Evolutionary conservation across 2,329 filamentous ascomycete species (phyloP).

Genomic region (Aspergillus latus): DNA sequence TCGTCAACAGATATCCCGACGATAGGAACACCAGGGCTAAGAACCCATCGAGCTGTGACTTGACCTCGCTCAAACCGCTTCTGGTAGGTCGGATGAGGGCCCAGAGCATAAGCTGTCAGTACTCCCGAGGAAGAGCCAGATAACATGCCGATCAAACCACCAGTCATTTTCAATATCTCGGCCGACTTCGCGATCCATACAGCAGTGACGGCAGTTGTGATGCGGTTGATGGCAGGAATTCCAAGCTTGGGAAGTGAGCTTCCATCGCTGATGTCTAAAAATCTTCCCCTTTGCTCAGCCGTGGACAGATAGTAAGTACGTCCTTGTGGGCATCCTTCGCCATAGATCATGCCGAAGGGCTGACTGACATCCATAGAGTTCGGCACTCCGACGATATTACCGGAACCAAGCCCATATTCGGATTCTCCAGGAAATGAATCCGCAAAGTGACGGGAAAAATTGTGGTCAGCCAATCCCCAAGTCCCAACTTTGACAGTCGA

Average conservation of each 20-base stretch:
- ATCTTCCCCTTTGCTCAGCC: constrained; percentile 74
- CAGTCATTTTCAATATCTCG: constrained; percentile 68
- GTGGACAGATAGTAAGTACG: constrained; percentile 73
- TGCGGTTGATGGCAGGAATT: constrained; percentile 71
- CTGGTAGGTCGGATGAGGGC: constrained; percentile 58
- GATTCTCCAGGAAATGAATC: constrained; percentile 72
- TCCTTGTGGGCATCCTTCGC: constrained; percentile 83
- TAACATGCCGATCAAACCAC: constrained; percentile 77
- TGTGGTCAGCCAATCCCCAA: constrained; percentile 78
- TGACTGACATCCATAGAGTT: constrained; percentile 93
- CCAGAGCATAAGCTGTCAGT: constrained; percentile 77
- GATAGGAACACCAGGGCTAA: constrained; percentile 91
- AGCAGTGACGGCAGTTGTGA: constrained; percentile 69
- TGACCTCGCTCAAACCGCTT: constrained; percentile 69
- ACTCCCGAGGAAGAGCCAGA: constrained; percentile 81
- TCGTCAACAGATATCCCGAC: constrained; percentile 82
- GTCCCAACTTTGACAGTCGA: constrained; percentile 69
- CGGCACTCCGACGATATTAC: constrained; percentile 70
- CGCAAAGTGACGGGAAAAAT: constrained; percentile 72
- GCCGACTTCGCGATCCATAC: constrained; percentile 89
- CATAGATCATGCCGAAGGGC: constrained; percentile 76
- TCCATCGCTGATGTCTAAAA: constrained; percentile 63
- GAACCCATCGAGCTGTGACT: constrained; percentile 81
- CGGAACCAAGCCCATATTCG: constrained; percentile 75
- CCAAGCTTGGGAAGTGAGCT: constrained; percentile 65